Evolutionary conservation across 1,284 basidiomycete genomes (phyloP).

Genomic region (Singerocomus inundabilis): DNA sequence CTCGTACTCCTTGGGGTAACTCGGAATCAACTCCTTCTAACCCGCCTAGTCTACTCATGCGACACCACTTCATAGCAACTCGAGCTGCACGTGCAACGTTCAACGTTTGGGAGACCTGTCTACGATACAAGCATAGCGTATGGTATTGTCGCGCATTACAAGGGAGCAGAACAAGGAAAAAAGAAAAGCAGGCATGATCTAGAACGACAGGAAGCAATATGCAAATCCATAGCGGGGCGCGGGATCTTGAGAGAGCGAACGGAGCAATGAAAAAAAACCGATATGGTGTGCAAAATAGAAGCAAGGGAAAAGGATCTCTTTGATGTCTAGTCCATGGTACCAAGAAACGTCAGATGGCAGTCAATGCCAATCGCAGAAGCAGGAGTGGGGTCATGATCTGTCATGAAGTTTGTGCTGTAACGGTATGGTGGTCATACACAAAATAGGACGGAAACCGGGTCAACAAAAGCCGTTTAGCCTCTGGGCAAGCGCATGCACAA

Average conservation of each 20-base stretch:
- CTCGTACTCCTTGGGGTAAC: no score
- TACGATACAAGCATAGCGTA: slow-evolving; percentile 30
- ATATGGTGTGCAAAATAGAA: slow-evolving; percentile 19
- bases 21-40: no score
- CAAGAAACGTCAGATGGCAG: slow-evolving; percentile 28
- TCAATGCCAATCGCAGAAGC: slow-evolving; percentile 25
- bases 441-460: slow-evolving; percentile 3
- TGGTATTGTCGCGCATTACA: slow-evolving; percentile 24
- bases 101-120: slow-evolving; percentile 14
- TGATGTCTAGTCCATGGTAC: slow-evolving; percentile 20
- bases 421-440: neutral
- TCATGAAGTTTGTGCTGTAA: slow-evolving; percentile 17
- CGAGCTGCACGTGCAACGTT: neutral
- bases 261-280: slow-evolving; percentile 19
- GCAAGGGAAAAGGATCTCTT: slow-evolving; percentile 5
- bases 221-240: slow-evolving; percentile 30
- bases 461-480: slow-evolving; percentile 40
- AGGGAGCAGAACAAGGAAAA: neutral
- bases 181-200: slow-evolving; percentile 11
- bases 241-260: slow-evolving; percentile 11
- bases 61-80: no score
- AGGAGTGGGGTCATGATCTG: slow-evolving; percentile 16
- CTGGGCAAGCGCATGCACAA: slow-evolving; percentile 67
- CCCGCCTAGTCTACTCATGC: no score
- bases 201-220: slow-evolving; percentile 18